Evolutionary conservation across 305 asterid genomes (phyloP).

Genomic region (Fraxinus ornus): DNA sequence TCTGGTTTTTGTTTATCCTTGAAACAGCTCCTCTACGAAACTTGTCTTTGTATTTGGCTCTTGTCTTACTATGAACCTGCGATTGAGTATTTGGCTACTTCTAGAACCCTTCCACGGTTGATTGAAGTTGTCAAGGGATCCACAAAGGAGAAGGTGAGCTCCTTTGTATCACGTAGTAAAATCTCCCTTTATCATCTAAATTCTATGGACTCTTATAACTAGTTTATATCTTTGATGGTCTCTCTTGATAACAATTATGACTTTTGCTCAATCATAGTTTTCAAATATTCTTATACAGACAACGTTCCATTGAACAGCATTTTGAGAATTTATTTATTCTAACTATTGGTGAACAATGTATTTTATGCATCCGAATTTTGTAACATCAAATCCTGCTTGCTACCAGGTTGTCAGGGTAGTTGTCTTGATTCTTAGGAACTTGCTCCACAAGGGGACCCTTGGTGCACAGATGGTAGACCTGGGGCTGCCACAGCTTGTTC

Average conservation of each 20-base stretch:
- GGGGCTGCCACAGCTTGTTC: constrained; percentile 79
- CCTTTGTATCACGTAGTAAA: constrained; percentile 3
- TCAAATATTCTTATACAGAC: not conserved
- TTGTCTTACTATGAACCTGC: constrained; percentile 89
- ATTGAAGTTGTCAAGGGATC: constrained; percentile 81
- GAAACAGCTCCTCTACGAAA: constrained; percentile 80
- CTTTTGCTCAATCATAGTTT: constrained; percentile 20
- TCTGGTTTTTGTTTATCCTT: constrained; percentile 16
- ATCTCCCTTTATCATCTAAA: not conserved
- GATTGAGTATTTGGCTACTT: constrained; percentile 72
- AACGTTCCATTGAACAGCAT: not conserved
- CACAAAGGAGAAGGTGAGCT: constrained; percentile 79
- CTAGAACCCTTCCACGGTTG: constrained; percentile 63
- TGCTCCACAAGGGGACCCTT: constrained; percentile 71
- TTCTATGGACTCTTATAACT: not conserved
- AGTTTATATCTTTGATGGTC: not conserved
- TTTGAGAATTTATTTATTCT: constrained; percentile 25
- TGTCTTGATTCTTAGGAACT: constrained; percentile 72
- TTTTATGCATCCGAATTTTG: not conserved
- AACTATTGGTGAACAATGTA: constrained; percentile 12
- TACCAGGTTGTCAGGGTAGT: constrained; percentile 83
- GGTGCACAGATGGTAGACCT: constrained; percentile 82
- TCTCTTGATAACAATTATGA: constrained; percentile 4
- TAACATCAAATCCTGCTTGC: not conserved
- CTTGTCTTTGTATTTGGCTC: constrained; percentile 87